Conservation (phyloP, 345 rosid genomes). For the Psidium friedrichsthalianum region DNA sequence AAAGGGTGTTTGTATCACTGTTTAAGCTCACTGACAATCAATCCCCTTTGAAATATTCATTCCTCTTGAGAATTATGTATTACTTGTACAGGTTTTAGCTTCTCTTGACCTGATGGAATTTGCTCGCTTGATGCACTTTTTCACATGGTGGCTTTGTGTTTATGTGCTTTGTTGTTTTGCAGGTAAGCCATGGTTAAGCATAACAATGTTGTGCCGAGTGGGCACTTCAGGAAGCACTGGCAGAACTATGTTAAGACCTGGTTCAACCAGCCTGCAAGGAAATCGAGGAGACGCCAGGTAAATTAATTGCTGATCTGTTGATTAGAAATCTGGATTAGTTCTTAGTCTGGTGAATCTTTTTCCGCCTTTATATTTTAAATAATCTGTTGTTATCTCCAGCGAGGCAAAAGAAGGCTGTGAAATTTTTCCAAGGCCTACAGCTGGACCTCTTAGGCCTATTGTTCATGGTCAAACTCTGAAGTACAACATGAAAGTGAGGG, state of each 20-base stretch:
- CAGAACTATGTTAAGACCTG: conserved; percentile 77
- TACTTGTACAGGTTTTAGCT: background rate
- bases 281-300: conserved; percentile 58
- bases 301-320: background rate
- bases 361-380: background rate
- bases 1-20: background rate
- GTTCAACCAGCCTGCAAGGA: conserved; percentile 86
- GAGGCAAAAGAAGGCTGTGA: conserved; percentile 36
- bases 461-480: conserved; percentile 39
- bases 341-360: background rate
- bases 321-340: background rate
- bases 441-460: conserved; percentile 40
- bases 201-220: conserved; percentile 59
- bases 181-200: conserved; percentile 61
- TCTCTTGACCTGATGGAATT: background rate
- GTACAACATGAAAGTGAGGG: conserved; percentile 43
- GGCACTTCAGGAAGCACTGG: conserved; percentile 84
- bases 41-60: background rate
- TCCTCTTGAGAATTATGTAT: background rate
- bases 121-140: background rate
- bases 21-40: background rate
- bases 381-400: conserved; percentile 6
- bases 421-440: conserved; percentile 44
- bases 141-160: background rate
- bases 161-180: background rate